A percentile compares a stretch with the other conserved stretches of the same genome.
These are phyloP conservation scores for Neonectria hederae DNA, from an alignment of 2,329 filamentous ascomycete genomes.

Conservation along the genomic window DNA sequence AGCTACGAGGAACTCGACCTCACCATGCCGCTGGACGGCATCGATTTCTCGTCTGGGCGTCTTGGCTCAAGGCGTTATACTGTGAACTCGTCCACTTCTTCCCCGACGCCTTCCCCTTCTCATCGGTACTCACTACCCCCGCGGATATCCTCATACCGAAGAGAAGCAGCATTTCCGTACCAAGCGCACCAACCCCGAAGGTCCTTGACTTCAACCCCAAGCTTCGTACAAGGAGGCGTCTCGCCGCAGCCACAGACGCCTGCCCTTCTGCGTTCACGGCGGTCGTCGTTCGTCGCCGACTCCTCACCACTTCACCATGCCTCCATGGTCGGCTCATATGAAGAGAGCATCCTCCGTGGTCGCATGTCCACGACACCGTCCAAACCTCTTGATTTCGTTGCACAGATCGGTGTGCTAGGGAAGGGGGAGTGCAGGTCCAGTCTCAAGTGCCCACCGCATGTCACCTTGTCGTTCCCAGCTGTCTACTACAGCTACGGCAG, in stretches of 20 bases:
- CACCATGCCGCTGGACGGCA: slow-evolving; percentile 61
- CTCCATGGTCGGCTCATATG: slow-evolving; percentile 97
- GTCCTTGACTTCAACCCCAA: slow-evolving; percentile 72
- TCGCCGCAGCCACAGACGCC: slow-evolving; percentile 65
- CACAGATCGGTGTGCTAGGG: slow-evolving; percentile 93
- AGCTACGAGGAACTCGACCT: slow-evolving; percentile 79
- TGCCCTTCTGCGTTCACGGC: slow-evolving; percentile 63
- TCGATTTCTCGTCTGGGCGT: slow-evolving; percentile 56
- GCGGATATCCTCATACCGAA: slow-evolving; percentile 54
- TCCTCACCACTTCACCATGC: slow-evolving; percentile 84
- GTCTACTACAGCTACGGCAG: slow-evolving; percentile 94
- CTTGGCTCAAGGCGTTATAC: slow-evolving; percentile 72
- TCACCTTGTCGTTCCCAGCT: slow-evolving; percentile 89
- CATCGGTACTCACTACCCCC: slow-evolving; percentile 43
- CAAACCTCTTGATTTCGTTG: slow-evolving; percentile 89
- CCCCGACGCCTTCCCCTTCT: slow-evolving; percentile 54
- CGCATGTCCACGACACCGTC: slow-evolving; percentile 98
- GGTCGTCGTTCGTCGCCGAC: slow-evolving; percentile 78
- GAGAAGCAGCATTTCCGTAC: slow-evolving; percentile 71
- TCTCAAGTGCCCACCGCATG: slow-evolving; percentile 87
- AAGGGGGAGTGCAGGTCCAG: slow-evolving; percentile 88
- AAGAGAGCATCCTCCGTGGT: slow-evolving; percentile 93
- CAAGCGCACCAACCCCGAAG: slow-evolving; percentile 83
- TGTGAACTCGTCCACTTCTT: slow-evolving; percentile 68
- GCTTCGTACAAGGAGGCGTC: slow-evolving; percentile 47